Percentiles rank a stretch among this genome's conserved stretches.
phyloP scores from a whole-genome alignment of 2,329 filamentous ascomycete genomes.

The Allantophomopsis cytisporea region DNA sequence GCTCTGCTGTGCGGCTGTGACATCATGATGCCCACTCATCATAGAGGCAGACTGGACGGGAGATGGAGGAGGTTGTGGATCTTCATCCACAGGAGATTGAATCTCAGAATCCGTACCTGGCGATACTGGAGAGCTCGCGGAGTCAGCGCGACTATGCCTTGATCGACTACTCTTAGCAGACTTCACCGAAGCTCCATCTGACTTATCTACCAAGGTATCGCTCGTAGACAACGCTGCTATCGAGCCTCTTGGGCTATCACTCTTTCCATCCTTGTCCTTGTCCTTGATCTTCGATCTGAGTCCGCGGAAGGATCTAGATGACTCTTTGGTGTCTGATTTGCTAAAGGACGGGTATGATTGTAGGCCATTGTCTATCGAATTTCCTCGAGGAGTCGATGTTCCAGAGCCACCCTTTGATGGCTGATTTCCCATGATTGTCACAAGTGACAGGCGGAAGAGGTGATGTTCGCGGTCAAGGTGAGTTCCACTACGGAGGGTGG shows the following conservation, averaged over 20 bases:
- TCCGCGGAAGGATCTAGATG: slow-evolving; percentile 70
- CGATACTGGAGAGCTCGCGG: slow-evolving; percentile 20
- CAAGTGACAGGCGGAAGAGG: background rate
- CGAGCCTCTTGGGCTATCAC: slow-evolving; percentile 74
- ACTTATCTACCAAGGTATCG: slow-evolving; percentile 46
- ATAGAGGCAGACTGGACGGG: slow-evolving; percentile 69
- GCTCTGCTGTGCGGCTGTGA: slow-evolving; percentile 67
- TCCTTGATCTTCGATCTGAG: slow-evolving; percentile 85
- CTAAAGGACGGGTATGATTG: slow-evolving; percentile 86
- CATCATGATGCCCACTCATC: slow-evolving; percentile 61
- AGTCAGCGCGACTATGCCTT: slow-evolving; percentile 27
- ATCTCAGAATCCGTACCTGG: slow-evolving; percentile 21
- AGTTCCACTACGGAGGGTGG: no score
- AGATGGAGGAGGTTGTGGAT: slow-evolving; percentile 61
- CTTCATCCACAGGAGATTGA: slow-evolving; percentile 29
- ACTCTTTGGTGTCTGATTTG: slow-evolving; percentile 87
- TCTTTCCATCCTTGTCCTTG: slow-evolving; percentile 25
- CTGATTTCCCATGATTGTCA: slow-evolving; percentile 58
- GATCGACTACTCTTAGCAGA: slow-evolving; percentile 50
- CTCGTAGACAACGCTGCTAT: slow-evolving; percentile 41
- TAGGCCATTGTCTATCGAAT: slow-evolving; percentile 26
- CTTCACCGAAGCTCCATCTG: slow-evolving; percentile 62
- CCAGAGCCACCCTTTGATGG: slow-evolving; percentile 32
- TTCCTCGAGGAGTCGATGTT: slow-evolving; percentile 12
- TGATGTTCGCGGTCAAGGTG: no score